phyloP scores from a whole-genome alignment of 2,329 filamentous ascomycete species.

The Colletotrichum ledebouriae region DNA sequence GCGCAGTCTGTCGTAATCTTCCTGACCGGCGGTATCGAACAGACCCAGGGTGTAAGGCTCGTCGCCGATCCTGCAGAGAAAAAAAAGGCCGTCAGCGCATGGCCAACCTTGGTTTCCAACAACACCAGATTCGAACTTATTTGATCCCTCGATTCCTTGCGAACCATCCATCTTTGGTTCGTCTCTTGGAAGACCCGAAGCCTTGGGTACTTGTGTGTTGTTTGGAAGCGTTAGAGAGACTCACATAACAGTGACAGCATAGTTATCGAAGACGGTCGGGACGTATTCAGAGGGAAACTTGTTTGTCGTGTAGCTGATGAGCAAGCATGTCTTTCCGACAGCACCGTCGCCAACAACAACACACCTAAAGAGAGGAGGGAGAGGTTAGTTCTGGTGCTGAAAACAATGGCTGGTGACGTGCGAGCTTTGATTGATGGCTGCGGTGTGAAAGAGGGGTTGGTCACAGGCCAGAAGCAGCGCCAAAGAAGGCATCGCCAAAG shows the following conservation, averaged over 20 bases:
- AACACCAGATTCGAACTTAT: conserved; percentile 4
- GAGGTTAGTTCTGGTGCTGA: conserved; percentile 35
- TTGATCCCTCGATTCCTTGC: conserved; percentile 5
- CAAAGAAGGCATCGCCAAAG: background rate
- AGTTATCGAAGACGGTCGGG: conserved; percentile 99
- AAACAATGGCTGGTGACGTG: conserved; percentile 30
- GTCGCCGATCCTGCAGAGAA: conserved; percentile 86
- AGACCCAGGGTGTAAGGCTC: conserved; percentile 97
- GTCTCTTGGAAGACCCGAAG: conserved; percentile 5
- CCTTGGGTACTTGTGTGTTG: conserved; percentile 4
- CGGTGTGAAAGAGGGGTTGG: conserved; percentile 10
- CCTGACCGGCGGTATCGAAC: conserved; percentile 98
- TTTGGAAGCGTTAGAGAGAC: conserved; percentile 55
- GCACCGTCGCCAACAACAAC: conserved; percentile 99
- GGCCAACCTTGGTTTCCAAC: conserved; percentile 9
- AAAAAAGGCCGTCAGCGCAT: conserved; percentile 29
- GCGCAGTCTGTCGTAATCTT: conserved; percentile 98
- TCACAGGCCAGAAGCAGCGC: conserved; percentile 13
- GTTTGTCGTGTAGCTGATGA: conserved; percentile 99
- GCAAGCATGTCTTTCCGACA: conserved; percentile 97
- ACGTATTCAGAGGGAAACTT: conserved; percentile 99
- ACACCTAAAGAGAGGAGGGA: conserved; percentile 71
- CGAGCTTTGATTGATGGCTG: conserved; percentile 39
- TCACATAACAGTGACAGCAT: conserved; percentile 99
- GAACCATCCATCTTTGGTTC: conserved; percentile 10